These are phyloP conservation scores for Xylariaceae sp. DNA, from an alignment of 2,329 filamentous ascomycete genomes.

Conservation along the genomic window DNA sequence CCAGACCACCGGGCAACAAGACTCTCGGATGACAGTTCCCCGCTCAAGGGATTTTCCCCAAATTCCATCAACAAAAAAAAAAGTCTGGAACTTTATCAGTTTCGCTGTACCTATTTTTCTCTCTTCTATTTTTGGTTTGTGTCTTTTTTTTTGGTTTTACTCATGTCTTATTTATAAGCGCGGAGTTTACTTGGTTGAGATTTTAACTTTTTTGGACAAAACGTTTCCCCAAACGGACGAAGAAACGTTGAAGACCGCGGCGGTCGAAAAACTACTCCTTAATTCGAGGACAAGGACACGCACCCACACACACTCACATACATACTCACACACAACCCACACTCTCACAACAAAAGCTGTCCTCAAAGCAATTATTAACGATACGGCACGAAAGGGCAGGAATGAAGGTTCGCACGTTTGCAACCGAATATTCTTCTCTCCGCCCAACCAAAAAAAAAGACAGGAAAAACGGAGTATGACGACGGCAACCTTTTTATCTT, in stretches of 20 bases:
- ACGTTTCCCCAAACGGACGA: constrained; percentile 13
- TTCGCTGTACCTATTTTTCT: constrained; percentile 27
- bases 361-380: too few relatives aligned
- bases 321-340: too few relatives aligned
- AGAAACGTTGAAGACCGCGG: constrained; percentile 21
- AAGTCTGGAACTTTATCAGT: constrained; percentile 23
- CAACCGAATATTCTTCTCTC: too few relatives aligned
- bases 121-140: constrained; percentile 24
- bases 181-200: constrained; percentile 31
- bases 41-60: constrained; percentile 4
- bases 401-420: too few relatives aligned
- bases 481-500: too few relatives aligned
- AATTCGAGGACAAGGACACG: constrained; percentile 16
- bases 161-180: constrained; percentile 18
- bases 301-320: too few relatives aligned
- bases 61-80: constrained; percentile 13
- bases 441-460: background rate
- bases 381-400: too few relatives aligned
- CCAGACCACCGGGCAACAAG: background rate
- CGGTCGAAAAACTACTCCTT: constrained; percentile 9
- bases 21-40: background rate
- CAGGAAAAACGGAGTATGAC: background rate
- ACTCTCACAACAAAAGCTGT: too few relatives aligned
- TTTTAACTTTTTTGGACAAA: constrained; percentile 2
- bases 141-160: constrained; percentile 17